These are phyloP conservation scores for Erythrophleum ivorense DNA, from an alignment of 331 rosid genomes.

Conservation along the genomic window DNA sequence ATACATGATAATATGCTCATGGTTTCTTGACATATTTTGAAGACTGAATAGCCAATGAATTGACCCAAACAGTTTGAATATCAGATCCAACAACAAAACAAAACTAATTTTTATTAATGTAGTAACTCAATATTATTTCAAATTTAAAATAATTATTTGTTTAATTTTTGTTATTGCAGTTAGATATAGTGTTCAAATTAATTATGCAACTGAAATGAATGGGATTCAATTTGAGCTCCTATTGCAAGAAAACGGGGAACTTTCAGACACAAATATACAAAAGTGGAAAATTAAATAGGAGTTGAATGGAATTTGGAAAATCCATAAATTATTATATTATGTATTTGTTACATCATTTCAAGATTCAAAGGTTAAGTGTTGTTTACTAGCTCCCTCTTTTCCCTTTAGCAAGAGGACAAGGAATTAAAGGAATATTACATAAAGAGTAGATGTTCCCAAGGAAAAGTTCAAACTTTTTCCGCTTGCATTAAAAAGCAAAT, in stretches of 20 bases:
- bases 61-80: no score
- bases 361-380: conserved; percentile 40
- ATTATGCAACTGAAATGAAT: no score
- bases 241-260: no score
- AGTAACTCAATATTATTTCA: background rate
- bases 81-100: no score
- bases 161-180: background rate
- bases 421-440: conserved; percentile 45
- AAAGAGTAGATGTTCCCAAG: conserved; percentile 50
- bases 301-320: background rate
- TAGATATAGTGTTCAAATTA: no score
- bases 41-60: no score
- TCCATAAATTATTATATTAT: background rate
- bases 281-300: background rate
- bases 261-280: no score
- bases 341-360: conserved; percentile 25
- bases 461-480: conserved; percentile 48
- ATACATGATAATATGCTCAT: no score
- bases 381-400: conserved; percentile 42
- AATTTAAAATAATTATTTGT: background rate
- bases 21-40: no score
- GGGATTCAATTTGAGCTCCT: no score
- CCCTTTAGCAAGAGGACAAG: conserved; percentile 53
- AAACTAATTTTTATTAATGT: background rate
- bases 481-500: conserved; percentile 42